Evolutionary conservation across 225 moss, liverwort and hornwort genomes (phyloP).

Genomic region (Climacium dendroides): DNA sequence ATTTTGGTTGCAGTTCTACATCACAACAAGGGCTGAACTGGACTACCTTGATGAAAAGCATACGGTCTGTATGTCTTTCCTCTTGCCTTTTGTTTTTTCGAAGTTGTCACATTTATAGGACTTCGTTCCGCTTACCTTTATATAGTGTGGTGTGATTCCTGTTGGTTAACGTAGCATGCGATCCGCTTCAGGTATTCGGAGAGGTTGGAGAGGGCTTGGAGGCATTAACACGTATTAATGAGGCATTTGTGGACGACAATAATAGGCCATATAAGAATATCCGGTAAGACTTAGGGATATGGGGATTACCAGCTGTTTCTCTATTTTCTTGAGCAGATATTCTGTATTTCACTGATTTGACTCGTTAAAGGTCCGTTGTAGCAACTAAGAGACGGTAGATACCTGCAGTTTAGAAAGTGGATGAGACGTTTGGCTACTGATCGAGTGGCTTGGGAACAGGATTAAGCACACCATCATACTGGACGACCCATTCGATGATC

Average conservation of each 20-base stretch:
- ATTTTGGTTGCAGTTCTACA: conserved; percentile 65
- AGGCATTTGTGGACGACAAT: conserved; percentile 80
- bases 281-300: conserved; percentile 23
- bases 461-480: conserved; percentile 69
- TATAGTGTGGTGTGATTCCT: not conserved
- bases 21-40: conserved; percentile 75
- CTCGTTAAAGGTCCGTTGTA: not conserved
- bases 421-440: not conserved
- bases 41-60: conserved; percentile 97
- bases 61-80: conserved; percentile 48
- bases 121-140: not conserved
- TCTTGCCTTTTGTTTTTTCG: not conserved
- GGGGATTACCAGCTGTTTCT: not conserved
- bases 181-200: conserved; percentile 57
- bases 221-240: conserved; percentile 67
- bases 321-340: not conserved
- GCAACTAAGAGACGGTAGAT: not conserved
- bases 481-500: conserved; percentile 95
- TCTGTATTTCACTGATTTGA: not conserved
- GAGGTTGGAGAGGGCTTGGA: conserved; percentile 92
- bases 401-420: not conserved
- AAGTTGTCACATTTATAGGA: not conserved
- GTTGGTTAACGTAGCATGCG: not conserved
- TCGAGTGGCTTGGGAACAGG: conserved; percentile 29
- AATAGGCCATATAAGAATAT: conserved; percentile 85